Evolutionary conservation across 2,329 filamentous ascomycete species (phyloP).

Genomic region (Aureobasidium lini): DNA sequence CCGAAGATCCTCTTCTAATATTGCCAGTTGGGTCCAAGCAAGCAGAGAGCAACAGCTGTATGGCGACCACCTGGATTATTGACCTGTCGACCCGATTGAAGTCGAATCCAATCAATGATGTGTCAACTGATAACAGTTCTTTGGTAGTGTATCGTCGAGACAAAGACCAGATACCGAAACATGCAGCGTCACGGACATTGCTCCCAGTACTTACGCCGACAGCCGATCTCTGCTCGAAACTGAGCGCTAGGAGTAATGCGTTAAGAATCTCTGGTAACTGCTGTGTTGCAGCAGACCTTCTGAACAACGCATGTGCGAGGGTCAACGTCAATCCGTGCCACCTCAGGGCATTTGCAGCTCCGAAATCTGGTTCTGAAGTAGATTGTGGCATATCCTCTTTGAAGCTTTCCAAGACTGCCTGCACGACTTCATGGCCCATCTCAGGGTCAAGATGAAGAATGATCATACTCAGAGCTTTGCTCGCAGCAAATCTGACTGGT

Average conservation of each 20-base stretch:
- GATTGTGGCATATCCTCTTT: slow-evolving; percentile 53
- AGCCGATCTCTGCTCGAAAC: slow-evolving; percentile 80
- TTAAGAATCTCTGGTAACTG: slow-evolving; percentile 68
- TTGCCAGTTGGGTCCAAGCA: slow-evolving; percentile 88
- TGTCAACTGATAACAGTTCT: slow-evolving; percentile 63
- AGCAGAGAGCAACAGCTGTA: slow-evolving; percentile 71
- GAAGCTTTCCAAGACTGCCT: slow-evolving; percentile 68
- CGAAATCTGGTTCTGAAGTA: slow-evolving; percentile 50
- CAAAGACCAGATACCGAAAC: slow-evolving; percentile 91
- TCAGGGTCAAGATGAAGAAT: slow-evolving; percentile 69
- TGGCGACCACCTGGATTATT: slow-evolving; percentile 60
- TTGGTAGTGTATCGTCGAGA: slow-evolving; percentile 76
- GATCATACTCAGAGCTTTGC: slow-evolving; percentile 84
- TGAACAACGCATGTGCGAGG: slow-evolving; percentile 77
- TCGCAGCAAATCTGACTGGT: slow-evolving; percentile 80
- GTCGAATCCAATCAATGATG: neutral
- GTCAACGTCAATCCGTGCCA: slow-evolving; percentile 94
- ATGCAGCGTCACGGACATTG: slow-evolving; percentile 89
- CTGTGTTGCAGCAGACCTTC: slow-evolving; percentile 65
- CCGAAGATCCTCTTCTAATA: slow-evolving; percentile 84
- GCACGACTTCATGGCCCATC: slow-evolving; percentile 80
- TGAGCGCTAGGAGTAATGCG: slow-evolving; percentile 68
- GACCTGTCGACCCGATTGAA: neutral
- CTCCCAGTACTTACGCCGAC: slow-evolving; percentile 80
- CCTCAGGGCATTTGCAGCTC: slow-evolving; percentile 68